Evolutionary conservation across 805 yeast genomes (phyloP), one percentile per base, ranked within the genome.

Genomic region (Candida nanaspora): DNA sequence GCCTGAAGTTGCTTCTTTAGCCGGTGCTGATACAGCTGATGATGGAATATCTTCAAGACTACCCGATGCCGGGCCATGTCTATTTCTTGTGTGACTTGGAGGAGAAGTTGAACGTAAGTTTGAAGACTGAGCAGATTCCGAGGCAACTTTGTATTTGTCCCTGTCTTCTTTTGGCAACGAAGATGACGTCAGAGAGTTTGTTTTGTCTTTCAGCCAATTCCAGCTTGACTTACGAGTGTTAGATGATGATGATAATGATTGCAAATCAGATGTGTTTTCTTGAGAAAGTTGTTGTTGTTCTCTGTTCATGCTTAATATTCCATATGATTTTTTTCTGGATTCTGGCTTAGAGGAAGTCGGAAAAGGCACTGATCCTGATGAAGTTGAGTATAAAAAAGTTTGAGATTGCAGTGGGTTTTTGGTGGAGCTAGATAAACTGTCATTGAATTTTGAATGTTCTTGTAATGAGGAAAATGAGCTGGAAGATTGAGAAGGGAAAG

Each of bases 81-180:
- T 48, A 28, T 56, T 57, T 23, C 60, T 38, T 7, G 55, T 41
- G 39, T 57, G 62, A 23, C 41, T 43, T 22, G 47, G 40, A 14
- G 47, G 41, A 14, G 43, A 36, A 8, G 39, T 20, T 16, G 40
- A 25, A 9, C 13, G n/a, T n/a, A n/a, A n/a, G n/a, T n/a, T n/a
- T n/a, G n/a, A n/a, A n/a, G n/a, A n/a, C n/a, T n/a, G n/a, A n/a
- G n/a, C n/a, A n/a, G n/a, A n/a, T n/a, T n/a, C n/a, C n/a, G n/a
- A n/a, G n/a, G n/a, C n/a, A n/a, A n/a, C n/a, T n/a, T 14, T 3
- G 4, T n/a, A 10, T 22, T 33, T 22, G 13, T 22, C 10, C n/a
- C 19, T 27, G 27, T 25, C 35, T 15, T 14, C 28, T 29, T 13
- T 33, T n/a, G 35, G 20, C 32, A 41, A 14, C 38, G 41, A 22